These are phyloP conservation scores for Yarrowia bubula DNA, from an alignment of 805 yeast species.

Conservation along the genomic window DNA sequence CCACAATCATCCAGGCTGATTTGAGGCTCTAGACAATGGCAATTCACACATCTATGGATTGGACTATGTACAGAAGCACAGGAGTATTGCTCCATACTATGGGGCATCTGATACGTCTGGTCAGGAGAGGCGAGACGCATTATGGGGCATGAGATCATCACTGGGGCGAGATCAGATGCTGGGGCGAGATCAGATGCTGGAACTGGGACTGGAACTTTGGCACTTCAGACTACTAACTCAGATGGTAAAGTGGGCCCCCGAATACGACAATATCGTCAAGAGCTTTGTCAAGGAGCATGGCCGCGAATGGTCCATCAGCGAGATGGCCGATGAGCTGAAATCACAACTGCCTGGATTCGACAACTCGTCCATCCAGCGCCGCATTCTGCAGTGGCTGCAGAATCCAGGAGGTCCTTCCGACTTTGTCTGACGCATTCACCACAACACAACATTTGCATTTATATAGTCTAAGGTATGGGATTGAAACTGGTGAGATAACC, in stretches of 20 bases:
- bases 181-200: not conserved
- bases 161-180: not conserved
- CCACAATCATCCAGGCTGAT: too few species aligned
- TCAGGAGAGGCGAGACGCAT: too few species aligned
- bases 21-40: too few species aligned
- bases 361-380: conserved; percentile 16
- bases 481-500: too few species aligned
- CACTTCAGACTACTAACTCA: not conserved
- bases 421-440: not conserved
- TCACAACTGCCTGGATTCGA: conserved; percentile 14
- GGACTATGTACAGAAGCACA: too few species aligned
- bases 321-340: conserved; percentile 19
- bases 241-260: conserved; percentile 15
- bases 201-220: not conserved
- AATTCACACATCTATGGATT: too few species aligned
- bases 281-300: conserved; percentile 16
- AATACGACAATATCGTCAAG: conserved; percentile 12
- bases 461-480: conserved; percentile 3
- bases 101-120: too few species aligned
- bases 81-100: not conserved
- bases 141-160: too few species aligned
- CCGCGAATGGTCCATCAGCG: conserved; percentile 25
- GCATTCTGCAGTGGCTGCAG: conserved; percentile 18
- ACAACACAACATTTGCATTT: not conserved
- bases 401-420: not conserved